Percentiles rank a stretch among this genome's conserved stretches.
Conservation (phyloP, 2,329 filamentous ascomycete genomes). For the Penicillium sp. region DNA sequence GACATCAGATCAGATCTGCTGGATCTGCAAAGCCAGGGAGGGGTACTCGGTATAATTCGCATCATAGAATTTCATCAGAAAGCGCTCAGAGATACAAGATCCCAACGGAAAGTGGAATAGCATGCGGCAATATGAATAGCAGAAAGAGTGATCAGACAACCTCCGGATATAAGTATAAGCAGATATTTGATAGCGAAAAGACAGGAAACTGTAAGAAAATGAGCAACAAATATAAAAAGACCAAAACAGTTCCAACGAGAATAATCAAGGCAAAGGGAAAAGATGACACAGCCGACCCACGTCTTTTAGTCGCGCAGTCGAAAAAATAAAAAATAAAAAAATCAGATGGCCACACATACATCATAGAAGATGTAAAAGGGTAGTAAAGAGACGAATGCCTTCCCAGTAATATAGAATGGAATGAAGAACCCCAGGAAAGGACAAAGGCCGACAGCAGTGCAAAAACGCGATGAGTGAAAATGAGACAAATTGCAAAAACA, state of each 20-base stretch:
- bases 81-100: constrained; percentile 9
- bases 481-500: constrained; percentile 12
- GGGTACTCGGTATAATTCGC: not conserved
- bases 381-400: constrained; percentile 20
- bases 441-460: constrained; percentile 2
- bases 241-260: not conserved
- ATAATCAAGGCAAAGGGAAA: not conserved
- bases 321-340: too few species aligned
- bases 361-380: not conserved
- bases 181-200: constrained; percentile 17
- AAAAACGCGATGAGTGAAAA: constrained; percentile 9
- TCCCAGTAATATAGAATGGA: constrained; percentile 17
- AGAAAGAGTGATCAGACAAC: constrained; percentile 40
- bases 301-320: constrained; percentile 17
- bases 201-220: constrained; percentile 11
- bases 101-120: constrained; percentile 2
- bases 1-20: not conserved
- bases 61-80: constrained; percentile 5
- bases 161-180: constrained; percentile 29
- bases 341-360: constrained; percentile 7
- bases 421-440: not conserved
- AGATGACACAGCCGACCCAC: constrained; percentile 23
- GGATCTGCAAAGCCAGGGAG: not conserved
- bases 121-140: constrained; percentile 7
- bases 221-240: constrained; percentile 2